Conservation (phyloP, 345 rosid species). For the Gossypioides kirkii region DNA sequence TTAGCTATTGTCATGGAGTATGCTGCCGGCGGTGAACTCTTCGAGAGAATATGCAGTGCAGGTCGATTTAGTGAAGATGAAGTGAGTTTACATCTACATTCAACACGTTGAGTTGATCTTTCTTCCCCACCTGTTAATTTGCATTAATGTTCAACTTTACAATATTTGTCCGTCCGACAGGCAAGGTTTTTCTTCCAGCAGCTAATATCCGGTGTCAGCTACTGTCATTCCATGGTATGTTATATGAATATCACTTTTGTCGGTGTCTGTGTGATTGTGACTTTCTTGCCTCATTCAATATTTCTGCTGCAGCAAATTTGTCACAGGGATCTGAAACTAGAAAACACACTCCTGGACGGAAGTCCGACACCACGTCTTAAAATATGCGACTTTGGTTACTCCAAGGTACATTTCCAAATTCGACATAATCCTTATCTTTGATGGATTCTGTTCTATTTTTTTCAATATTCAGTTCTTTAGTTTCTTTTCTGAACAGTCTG, state of each 20-base stretch:
- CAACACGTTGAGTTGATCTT: background rate
- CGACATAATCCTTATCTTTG: background rate
- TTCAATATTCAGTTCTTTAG: background rate
- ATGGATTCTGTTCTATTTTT: conserved; percentile 2
- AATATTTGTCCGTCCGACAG: conserved; percentile 23
- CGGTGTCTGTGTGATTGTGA: background rate
- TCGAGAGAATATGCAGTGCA: conserved; percentile 67
- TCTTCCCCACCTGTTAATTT: background rate
- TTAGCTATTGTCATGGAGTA: conserved; percentile 83
- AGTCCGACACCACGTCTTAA: conserved; percentile 55
- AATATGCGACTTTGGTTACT: conserved; percentile 61
- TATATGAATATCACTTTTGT: background rate
- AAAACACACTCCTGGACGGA: conserved; percentile 59
- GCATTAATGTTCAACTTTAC: background rate
- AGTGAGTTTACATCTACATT: conserved; percentile 30
- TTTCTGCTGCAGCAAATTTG: conserved; percentile 45
- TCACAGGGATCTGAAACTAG: conserved; percentile 58
- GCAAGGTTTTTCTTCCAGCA: conserved; percentile 89
- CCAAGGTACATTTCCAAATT: conserved; percentile 34
- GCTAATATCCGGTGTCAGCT: conserved; percentile 87
- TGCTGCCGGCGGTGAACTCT: conserved; percentile 91
- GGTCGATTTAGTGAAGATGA: conserved; percentile 94
- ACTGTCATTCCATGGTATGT: conserved; percentile 77
- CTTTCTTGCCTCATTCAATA: background rate
- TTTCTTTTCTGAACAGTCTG: conserved; percentile 42